Evolutionary conservation across 1,284 basidiomycete genomes (phyloP).

Genomic region (Boletellus deceptivus): DNA sequence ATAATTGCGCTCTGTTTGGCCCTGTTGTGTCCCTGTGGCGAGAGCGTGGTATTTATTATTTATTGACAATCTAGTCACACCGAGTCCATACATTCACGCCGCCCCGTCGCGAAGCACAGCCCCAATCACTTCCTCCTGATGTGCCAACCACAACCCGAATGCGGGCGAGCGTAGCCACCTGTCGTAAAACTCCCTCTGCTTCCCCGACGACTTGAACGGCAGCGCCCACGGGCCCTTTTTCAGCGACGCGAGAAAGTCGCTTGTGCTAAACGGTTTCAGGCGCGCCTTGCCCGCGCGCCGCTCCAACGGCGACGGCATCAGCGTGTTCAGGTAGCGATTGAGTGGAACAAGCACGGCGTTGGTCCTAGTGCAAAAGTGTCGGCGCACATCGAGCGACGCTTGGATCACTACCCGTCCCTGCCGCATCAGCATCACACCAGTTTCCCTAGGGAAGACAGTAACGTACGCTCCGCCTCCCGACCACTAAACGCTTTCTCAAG

Average conservation of each 20-base stretch:
- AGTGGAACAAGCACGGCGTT: constrained; percentile 89
- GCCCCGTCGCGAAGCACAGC: constrained; percentile 39
- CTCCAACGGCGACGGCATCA: constrained; percentile 71
- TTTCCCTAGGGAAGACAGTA: background rate
- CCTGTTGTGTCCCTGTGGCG: constrained; percentile 25
- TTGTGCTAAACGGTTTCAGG: constrained; percentile 78
- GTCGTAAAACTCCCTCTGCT: constrained; percentile 71
- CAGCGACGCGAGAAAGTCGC: constrained; percentile 80
- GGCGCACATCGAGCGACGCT: constrained; percentile 69
- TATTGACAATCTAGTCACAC: too few relatives aligned
- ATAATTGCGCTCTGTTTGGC: constrained; percentile 25
- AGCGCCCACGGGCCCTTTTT: constrained; percentile 77
- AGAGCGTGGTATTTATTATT: too few relatives aligned
- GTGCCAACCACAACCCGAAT: constrained; percentile 74
- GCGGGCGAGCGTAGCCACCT: constrained; percentile 68
- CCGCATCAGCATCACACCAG: background rate
- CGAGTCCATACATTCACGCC: too few relatives aligned
- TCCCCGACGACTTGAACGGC: constrained; percentile 67
- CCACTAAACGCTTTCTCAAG: constrained; percentile 58
- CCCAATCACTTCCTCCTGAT: constrained; percentile 68
- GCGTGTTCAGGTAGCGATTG: constrained; percentile 88
- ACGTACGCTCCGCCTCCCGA: constrained; percentile 54
- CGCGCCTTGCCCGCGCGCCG: constrained; percentile 32
- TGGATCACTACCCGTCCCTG: constrained; percentile 46
- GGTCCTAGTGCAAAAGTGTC: constrained; percentile 87